Evolutionary conservation across 2,329 filamentous ascomycete species (phyloP), one percentile per base, ranked within the genome.

Genomic region (Colletotrichum karsti): DNA sequence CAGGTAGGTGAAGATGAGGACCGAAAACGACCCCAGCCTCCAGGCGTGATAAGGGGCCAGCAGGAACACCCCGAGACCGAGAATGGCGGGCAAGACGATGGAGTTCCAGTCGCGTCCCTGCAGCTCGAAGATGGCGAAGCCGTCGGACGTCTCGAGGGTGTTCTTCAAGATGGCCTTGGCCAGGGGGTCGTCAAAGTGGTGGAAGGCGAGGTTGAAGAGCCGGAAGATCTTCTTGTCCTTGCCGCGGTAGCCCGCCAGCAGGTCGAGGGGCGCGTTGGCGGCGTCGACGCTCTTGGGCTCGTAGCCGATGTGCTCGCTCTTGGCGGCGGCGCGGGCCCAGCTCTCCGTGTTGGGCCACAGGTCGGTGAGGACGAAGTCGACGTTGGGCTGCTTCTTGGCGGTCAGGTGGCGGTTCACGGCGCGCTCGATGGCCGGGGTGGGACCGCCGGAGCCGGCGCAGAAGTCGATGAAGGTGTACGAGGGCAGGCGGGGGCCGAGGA

Each of bases 41-140:
- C 83, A 83, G 2, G 83, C 83, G 55, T 87, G 86, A 67, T 85
- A 80, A 0, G 88, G 88, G 1, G 87, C 85, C 28, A 84, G 74
- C 24, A 85, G 70, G 15, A 90, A 70, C 69, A 86, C 83, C 50
- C 84, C 83, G 42, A 88, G 70, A 7, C 87, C 86, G 64, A 91
- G 82, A 10, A 86, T 72, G 37, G 85, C 78, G 46, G 87, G 82
- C 4, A 86, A 84, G 22, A 91, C 68, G 42, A 91, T 77, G 35
- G 88, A 86, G 2, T 82, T 77, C 2, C 90, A 70, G 15, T 83
- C 83, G 33, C 92, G 87, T 71, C 91, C 89, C 77, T 93, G 91
- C n/a, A 94, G 84, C 78, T 94, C 92, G 69, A 94, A 90, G 67
- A 94, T 92, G 8, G 86, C 90, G 72, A 93, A 91, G 0, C 88